A percentile compares a stretch with the other conserved stretches of the same genome.
These are phyloP conservation scores for Helicocarpus griseus DNA, from an alignment of 2,329 filamentous ascomycete species.

Conservation along the genomic window DNA sequence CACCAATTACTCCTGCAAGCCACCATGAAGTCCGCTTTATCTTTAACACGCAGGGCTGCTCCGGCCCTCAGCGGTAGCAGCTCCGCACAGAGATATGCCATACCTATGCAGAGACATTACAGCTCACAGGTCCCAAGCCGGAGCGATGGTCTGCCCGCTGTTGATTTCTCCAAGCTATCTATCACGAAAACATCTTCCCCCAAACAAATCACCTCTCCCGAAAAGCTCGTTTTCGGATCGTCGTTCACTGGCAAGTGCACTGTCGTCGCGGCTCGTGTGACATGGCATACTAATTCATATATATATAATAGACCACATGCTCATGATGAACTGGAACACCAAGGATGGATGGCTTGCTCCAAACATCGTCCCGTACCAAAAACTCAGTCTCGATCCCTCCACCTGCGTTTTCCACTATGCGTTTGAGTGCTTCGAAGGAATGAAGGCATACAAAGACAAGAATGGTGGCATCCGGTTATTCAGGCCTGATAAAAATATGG, in stretches of 20 bases:
- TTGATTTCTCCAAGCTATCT: conserved; percentile 68
- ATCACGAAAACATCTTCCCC: conserved; percentile 67
- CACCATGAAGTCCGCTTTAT: neutral
- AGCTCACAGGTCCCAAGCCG: conserved; percentile 24
- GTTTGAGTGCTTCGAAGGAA: conserved; percentile 96
- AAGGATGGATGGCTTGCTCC: conserved; percentile 73
- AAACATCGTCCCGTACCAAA: conserved; percentile 86
- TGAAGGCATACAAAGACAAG: conserved; percentile 96
- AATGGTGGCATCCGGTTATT: conserved; percentile 73
- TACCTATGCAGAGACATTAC: conserved; percentile 36
- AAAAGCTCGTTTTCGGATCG: conserved; percentile 80
- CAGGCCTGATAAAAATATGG: conserved; percentile 94
- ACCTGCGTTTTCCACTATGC: conserved; percentile 98
- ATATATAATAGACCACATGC: conserved; percentile 75
- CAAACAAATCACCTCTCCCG: conserved; percentile 61
- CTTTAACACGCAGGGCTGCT: neutral
- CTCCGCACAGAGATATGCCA: neutral
- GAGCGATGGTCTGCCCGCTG: conserved; percentile 44
- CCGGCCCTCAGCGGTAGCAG: neutral
- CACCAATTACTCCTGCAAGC: neutral
- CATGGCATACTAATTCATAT: neutral
- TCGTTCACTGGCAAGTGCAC: conserved; percentile 67
- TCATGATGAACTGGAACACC: conserved; percentile 86
- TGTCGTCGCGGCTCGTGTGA: neutral
- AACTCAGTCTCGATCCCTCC: conserved; percentile 89